phyloP scores from a whole-genome alignment of 2,329 filamentous ascomycete genomes.

The Sclerotiophoma versabilis region DNA sequence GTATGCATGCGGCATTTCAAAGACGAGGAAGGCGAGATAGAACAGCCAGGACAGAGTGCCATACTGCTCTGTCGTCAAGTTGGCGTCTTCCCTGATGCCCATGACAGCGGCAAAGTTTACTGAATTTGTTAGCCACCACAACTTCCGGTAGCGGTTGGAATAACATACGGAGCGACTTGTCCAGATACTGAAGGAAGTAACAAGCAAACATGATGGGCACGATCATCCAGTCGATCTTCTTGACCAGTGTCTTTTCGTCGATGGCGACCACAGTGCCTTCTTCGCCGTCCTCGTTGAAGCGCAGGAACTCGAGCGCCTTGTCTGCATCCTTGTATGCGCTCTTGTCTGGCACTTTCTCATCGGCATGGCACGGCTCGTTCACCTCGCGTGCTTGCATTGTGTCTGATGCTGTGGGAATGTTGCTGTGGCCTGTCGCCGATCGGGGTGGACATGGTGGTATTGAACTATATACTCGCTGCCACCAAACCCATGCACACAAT shows the following conservation, averaged over 20 bases:
- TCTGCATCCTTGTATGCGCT: slow-evolving; percentile 25
- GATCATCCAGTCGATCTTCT: slow-evolving; percentile 53
- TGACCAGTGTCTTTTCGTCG: slow-evolving; percentile 26
- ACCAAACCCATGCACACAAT: not conserved
- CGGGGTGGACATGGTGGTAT: not conserved
- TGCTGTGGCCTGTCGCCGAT: not conserved
- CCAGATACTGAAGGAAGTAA: slow-evolving; percentile 52
- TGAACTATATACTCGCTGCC: not conserved
- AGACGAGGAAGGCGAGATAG: slow-evolving; percentile 48
- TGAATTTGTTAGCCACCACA: not conserved
- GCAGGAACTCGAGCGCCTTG: slow-evolving; percentile 33
- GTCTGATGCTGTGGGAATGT: not conserved
- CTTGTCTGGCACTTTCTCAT: slow-evolving; percentile 5
- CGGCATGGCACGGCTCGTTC: not conserved
- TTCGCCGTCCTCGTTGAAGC: slow-evolving; percentile 18
- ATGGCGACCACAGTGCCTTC: slow-evolving; percentile 9
- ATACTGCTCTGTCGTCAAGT: slow-evolving; percentile 48
- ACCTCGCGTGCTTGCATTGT: slow-evolving; percentile 2
- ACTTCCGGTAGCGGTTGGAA: too few relatives aligned
- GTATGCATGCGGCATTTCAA: slow-evolving; percentile 54
- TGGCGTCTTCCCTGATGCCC: slow-evolving; percentile 49
- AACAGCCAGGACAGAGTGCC: slow-evolving; percentile 47
- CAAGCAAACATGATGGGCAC: slow-evolving; percentile 51
- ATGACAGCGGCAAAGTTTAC: slow-evolving; percentile 54
- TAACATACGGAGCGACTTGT: slow-evolving; percentile 52